These are phyloP conservation scores for Hypoxylon intermedium DNA, from an alignment of 495 filamentous ascomycete species.

Conservation along the genomic window DNA sequence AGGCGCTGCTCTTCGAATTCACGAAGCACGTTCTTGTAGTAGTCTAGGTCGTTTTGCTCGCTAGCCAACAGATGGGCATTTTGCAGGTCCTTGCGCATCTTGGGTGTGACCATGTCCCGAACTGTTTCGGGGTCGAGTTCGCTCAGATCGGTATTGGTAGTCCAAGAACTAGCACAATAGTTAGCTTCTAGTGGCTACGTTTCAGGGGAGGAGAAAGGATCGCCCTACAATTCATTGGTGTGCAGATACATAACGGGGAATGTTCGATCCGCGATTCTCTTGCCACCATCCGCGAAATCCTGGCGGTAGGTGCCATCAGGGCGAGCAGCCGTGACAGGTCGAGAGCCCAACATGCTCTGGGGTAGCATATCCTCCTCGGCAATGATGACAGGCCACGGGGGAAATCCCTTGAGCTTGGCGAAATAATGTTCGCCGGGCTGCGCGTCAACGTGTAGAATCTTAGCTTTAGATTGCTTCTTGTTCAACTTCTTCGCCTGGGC, in stretches of 20 bases:
- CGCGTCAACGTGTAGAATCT: slow-evolving; percentile 74
- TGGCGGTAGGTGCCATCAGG: slow-evolving; percentile 82
- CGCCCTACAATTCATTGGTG: slow-evolving; percentile 93
- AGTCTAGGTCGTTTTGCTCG: slow-evolving; percentile 71
- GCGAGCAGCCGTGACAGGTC: slow-evolving; percentile 82
- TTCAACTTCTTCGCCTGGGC: slow-evolving; percentile 81
- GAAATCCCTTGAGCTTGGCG: slow-evolving; percentile 86
- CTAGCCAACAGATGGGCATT: slow-evolving; percentile 75
- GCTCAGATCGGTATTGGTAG: slow-evolving; percentile 77
- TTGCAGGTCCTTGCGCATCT: slow-evolving; percentile 77
- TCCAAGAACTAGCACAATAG: slow-evolving; percentile 71
- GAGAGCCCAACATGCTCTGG: slow-evolving; percentile 66
- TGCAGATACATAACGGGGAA: slow-evolving; percentile 93
- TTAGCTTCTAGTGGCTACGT: slow-evolving; percentile 21
- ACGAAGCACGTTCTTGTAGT: slow-evolving; percentile 79
- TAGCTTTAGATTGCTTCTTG: slow-evolving; percentile 78
- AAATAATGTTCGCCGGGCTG: slow-evolving; percentile 87
- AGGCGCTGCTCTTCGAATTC: slow-evolving; percentile 68
- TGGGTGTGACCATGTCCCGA: slow-evolving; percentile 66
- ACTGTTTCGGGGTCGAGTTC: slow-evolving; percentile 75
- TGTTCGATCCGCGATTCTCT: slow-evolving; percentile 79
- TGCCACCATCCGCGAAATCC: slow-evolving; percentile 82
- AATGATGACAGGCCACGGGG: slow-evolving; percentile 88
- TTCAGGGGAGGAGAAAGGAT: not conserved
- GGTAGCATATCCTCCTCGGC: slow-evolving; percentile 93